phyloP scores from a whole-genome alignment of 2,329 filamentous ascomycete species.

The Phaeomoniella chlamydospora region DNA sequence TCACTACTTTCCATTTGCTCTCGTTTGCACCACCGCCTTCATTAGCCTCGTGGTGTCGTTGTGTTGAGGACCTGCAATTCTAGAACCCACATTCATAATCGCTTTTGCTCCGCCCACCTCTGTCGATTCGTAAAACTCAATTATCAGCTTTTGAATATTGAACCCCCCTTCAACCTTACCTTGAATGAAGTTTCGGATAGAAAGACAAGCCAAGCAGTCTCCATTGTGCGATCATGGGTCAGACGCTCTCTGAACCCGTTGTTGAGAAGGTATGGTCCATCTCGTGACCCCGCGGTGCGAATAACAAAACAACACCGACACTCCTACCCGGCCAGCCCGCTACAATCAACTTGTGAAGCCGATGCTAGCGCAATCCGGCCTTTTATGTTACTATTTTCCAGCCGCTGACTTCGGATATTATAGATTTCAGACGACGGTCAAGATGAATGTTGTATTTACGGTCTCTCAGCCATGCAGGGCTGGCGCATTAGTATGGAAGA shows the following conservation, averaged over 20 bases:
- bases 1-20: not conserved
- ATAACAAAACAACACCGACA: not conserved
- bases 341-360: too few relatives aligned
- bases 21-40: not conserved
- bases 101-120: constrained; percentile 2
- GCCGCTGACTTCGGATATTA: too few relatives aligned
- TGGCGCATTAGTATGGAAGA: constrained; percentile 99
- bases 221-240: constrained; percentile 58
- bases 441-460: constrained; percentile 86
- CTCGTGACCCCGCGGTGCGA: not conserved
- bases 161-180: not conserved
- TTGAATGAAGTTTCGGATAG: not conserved
- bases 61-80: not conserved
- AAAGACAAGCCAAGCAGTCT: not conserved
- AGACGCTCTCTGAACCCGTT: constrained; percentile 97
- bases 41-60: not conserved
- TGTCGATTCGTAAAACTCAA: constrained; percentile 1
- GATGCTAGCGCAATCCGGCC: too few relatives aligned
- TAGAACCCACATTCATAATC: constrained; percentile 1
- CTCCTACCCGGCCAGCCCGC: too few relatives aligned
- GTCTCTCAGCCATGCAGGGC: constrained; percentile 97
- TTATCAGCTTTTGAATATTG: not conserved
- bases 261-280: constrained; percentile 79
- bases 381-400: too few relatives aligned
- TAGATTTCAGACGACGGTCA: constrained; percentile 79